Base-by-base conservation (phyloP, 2,329 filamentous ascomycete species). In the Chaetomiaceae sp. region DNA sequence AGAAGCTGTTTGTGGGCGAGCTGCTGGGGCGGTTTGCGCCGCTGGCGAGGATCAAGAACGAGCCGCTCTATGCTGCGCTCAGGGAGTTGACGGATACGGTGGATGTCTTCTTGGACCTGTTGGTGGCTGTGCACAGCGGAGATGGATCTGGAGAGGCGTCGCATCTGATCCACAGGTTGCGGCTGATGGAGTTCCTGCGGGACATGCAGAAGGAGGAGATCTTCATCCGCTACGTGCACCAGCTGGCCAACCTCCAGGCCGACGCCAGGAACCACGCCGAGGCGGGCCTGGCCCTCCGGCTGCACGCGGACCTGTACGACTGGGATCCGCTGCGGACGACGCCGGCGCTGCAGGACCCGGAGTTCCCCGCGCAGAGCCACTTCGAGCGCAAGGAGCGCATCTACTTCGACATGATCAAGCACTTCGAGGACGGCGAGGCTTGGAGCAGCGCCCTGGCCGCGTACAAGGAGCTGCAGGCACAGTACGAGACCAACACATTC, bases 121-220 rank as follows among this genome's bases (percentile, higher is more conserved):
- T 98, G 15, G 86, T 94, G 20, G 89, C 88, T 5, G 90, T 95
- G 1, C 88, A 96, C 62, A 85, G 84, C 55, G 83, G 83, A 1
- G 87, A 87, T 43, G 75, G 73, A 30, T 77, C 73, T 4, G 84
- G 81, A 36, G 88, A 95, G 60, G 83, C 86, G 1, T 84, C 85
- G 7, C 81, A 86, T 50, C 86, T 95, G 54, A 87, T 95, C 65
- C 89, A 96, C 64, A 88, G 88, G 1, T 70, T 97, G 42, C 81
- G 88, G 46, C 72, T 97, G 20, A 96, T 97, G 90, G 88, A 96
- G 57, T 97, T 96, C 67, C 76, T 97, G 57, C 86, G 89, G 55
- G 89, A 96, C 61, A 95, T 96, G 84, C 87, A 94, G 56, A 95
- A 95, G 61, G 89, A 95, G 63, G 90, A 96, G 59, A 95, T 96